These are phyloP conservation scores for Cucumis sativus DNA, from an alignment of 306 rosid species.

Conservation along the genomic window Cucumber_9930_V3 NC_026661.2:18614501-18615000, in stretches of 20 bases:
- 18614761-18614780: slow-evolving; percentile 25
- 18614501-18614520: too few relatives aligned
- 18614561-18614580: too few relatives aligned
- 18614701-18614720: slow-evolving; percentile 29
- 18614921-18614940: not conserved
- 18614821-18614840: slow-evolving; percentile 34
- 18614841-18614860: slow-evolving; percentile 26
- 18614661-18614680: slow-evolving; percentile 26
- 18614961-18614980: too few relatives aligned
- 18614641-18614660: slow-evolving; percentile 26
- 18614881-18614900: not conserved
- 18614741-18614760: slow-evolving; percentile 21
- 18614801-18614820: slow-evolving; percentile 19
- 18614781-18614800: slow-evolving; percentile 41
- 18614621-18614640: slow-evolving; percentile 39
- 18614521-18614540: too few relatives aligned
- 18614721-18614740: slow-evolving; percentile 38
- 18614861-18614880: slow-evolving; percentile 26
- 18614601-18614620: too few relatives aligned
- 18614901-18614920: slow-evolving; percentile 4
- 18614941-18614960: too few relatives aligned
- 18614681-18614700: slow-evolving; percentile 27
- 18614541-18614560: too few relatives aligned
- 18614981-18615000: too few relatives aligned
- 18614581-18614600: too few relatives aligned